Conservation (phyloP, 768 basidiomycete genomes). For the Tulasnella sp. region DNA sequence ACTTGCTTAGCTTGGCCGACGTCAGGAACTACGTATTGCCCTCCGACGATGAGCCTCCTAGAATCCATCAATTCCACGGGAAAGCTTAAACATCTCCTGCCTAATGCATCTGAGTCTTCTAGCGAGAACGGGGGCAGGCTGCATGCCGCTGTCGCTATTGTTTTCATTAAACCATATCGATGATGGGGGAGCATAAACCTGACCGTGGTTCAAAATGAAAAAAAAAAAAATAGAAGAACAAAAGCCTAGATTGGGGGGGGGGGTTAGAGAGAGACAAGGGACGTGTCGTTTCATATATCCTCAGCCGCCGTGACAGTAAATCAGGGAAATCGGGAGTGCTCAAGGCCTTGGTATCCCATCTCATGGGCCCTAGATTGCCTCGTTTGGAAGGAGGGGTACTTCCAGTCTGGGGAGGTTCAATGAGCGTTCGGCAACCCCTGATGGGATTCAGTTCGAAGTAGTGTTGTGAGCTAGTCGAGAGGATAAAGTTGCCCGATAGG, state of each 20-base stretch:
- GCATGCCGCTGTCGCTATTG: too few relatives aligned
- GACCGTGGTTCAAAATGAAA: background rate
- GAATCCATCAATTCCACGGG: background rate
- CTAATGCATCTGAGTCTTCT: background rate
- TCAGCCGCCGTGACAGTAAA: background rate
- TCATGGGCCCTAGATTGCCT: background rate
- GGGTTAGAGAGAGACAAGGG: background rate
- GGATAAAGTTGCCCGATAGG: constrained; percentile 2
- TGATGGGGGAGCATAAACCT: background rate
- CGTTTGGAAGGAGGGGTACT: background rate
- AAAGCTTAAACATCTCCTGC: background rate
- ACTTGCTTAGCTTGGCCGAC: background rate
- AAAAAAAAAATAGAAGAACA: too few relatives aligned
- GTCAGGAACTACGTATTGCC: background rate
- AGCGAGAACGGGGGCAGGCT: background rate
- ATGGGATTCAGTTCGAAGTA: background rate
- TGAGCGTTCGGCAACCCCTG: background rate
- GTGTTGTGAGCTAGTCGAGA: background rate
- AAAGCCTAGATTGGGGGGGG: background rate
- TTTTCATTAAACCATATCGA: background rate
- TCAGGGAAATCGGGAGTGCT: background rate
- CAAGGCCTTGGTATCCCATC: background rate
- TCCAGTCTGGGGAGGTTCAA: background rate
- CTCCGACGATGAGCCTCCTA: background rate
- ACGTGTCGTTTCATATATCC: background rate